Evolutionary conservation across 345 rosid species (phyloP), one percentile per base, ranked within the genome.

Genomic region (Acer campestre): DNA sequence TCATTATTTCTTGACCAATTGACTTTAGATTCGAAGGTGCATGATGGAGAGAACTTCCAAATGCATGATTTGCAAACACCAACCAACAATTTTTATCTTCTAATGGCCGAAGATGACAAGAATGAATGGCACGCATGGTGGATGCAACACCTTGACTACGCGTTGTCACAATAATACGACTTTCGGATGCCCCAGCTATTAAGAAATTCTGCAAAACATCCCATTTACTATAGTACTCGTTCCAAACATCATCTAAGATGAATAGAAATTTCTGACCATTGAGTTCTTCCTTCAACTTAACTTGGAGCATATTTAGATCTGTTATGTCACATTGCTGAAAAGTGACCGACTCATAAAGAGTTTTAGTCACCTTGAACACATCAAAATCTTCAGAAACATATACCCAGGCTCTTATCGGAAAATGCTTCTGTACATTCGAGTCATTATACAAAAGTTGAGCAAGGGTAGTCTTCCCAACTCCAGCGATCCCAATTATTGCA

Each of bases 391-490:
- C 86, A 7, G 88, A 87, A 46, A 85, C 82, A 80, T 82, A 83
- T 73, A 70, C 76, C 90, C 90, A 87, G 2, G 63, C 81, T 64
- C 64, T 71, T 3, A 64, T 58, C 18, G 71, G 13, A 68, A 81
- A 86, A 70, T 65, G 78, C 10, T 64, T 17, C 61, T 48, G 61
- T 46, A 71, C 82, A 11, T 48, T 74, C 9, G 20, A 59, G 62
- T 85, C 82, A 61, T 77, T 86, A 75, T 79, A 84, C 27, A 86
- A 38, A 70, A 84, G 56, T 65, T 80, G 82, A 67, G 88, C 81
- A 67, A 88, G 80, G 1, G 88, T 86, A 10, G 89, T 82, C 72
- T 86, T 88, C 5, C 86, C 89, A 14, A 84, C 64, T 12, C 87
- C 91, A 61, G 80, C 84, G 25, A 74, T 71, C 18, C 90, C 90